Evolutionary conservation across 768 basidiomycete genomes (phyloP), one percentile per base, ranked within the genome.

Genomic region (Rubroboletus satanas): DNA sequence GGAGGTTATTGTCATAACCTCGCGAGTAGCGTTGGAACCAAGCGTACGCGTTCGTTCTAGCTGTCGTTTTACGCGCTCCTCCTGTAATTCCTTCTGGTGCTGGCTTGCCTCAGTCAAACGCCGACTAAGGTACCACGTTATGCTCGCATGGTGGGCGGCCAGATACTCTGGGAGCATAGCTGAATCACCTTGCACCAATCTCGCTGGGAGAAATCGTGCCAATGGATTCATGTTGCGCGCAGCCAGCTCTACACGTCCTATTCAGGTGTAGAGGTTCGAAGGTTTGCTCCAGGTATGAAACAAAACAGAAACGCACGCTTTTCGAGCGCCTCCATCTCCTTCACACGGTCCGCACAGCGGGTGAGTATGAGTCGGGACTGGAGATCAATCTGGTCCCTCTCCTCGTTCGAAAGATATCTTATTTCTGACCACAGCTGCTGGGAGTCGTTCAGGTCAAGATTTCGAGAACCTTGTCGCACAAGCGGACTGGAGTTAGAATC

Each of bases 381-480:
- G 56, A 94, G 74, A 77, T 99, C 97, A 50, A 99, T 90, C 73
- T 97, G 93, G 73, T 98, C 95, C 57, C 95, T 79, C 70, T 99
- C 95, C 58, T 91, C 84, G 66, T 98, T 94, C 9, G 84, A 84
- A 7, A 99, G 79, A 63, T 86, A 75, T 57, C 81, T 83, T 49
- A 91, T 75, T 49, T 80, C 79, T 17, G 78, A 70, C 88, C 87
- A 90, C 43, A 77, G 74, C 56, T 77, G 73, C 55, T 76, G 72
- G 45, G 79, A 67, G 49, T 74, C 74, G 23, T 66, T 73, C 12
- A 90, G 64, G 73, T 91, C 85, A 51, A 90, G 72, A 42, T 68
- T 79, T 42, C 80, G 78, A 15, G 76, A 66, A 32, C 62, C 59
- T 62, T 82, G 82, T 29, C 83, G 81, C 21, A 76, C 71, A 44